Conservation (phyloP, 768 basidiomycete species). For the Mycena metata region DNA sequence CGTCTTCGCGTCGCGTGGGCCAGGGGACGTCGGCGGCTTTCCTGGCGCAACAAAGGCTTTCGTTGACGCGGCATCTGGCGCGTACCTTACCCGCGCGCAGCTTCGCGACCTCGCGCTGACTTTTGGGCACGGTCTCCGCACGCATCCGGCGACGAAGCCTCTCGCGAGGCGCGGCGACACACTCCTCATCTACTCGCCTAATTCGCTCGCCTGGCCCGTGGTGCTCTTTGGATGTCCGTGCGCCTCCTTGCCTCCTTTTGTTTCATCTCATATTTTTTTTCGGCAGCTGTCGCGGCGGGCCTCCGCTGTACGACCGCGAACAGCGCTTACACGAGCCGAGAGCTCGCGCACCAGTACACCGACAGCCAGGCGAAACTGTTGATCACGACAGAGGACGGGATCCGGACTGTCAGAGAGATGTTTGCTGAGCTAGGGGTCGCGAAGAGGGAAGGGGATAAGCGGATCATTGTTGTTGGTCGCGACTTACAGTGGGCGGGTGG, state of each 20-base stretch:
- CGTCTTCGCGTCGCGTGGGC: slow-evolving; percentile 39
- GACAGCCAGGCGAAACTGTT: slow-evolving; percentile 63
- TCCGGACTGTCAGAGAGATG: slow-evolving; percentile 38
- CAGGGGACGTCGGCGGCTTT: slow-evolving; percentile 49
- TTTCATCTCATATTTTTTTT: not conserved
- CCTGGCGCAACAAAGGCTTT: slow-evolving; percentile 58
- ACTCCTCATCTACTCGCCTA: slow-evolving; percentile 66
- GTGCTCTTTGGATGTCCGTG: slow-evolving; percentile 51
- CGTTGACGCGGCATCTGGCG: slow-evolving; percentile 65
- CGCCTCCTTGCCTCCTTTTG: not conserved
- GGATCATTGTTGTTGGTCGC: slow-evolving; percentile 24
- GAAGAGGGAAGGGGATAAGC: slow-evolving; percentile 28
- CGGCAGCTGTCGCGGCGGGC: slow-evolving; percentile 63
- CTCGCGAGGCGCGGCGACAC: slow-evolving; percentile 56
- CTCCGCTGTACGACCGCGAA: slow-evolving; percentile 67
- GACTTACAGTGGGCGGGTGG: slow-evolving; percentile 31
- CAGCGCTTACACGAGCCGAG: slow-evolving; percentile 62
- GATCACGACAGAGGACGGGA: slow-evolving; percentile 63
- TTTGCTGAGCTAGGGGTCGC: slow-evolving; percentile 35
- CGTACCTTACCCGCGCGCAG: slow-evolving; percentile 59
- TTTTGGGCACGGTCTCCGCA: slow-evolving; percentile 61
- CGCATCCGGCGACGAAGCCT: slow-evolving; percentile 41
- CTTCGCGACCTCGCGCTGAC: slow-evolving; percentile 60
- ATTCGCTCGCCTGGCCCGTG: slow-evolving; percentile 66
- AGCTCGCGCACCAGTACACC: slow-evolving; percentile 68